Percentiles rank a stretch among this genome's conserved stretches.
Conservation (phyloP, 495 filamentous ascomycete genomes). For the Daldinia bambusicola region DNA sequence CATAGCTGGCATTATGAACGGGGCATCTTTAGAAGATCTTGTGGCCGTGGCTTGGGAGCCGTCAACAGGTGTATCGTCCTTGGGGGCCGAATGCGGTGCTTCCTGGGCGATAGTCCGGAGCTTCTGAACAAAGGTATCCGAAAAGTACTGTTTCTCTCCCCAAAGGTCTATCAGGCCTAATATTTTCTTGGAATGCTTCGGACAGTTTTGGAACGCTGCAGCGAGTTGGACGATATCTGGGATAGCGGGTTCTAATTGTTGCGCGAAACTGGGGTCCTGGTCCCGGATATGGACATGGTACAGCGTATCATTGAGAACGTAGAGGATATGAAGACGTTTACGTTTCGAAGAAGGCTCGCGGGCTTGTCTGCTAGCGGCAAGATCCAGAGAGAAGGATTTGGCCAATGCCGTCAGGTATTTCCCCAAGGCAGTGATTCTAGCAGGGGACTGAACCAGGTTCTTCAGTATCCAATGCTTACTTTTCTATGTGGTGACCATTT, state of each 20-base stretch:
- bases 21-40: slow-evolving; percentile 61
- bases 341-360: slow-evolving; percentile 69
- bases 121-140: slow-evolving; percentile 65
- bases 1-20: slow-evolving; percentile 75
- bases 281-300: slow-evolving; percentile 76
- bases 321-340: slow-evolving; percentile 80
- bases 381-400: slow-evolving; percentile 62
- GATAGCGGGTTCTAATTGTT: slow-evolving; percentile 69
- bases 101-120: slow-evolving; percentile 68
- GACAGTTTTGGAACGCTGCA: slow-evolving; percentile 68
- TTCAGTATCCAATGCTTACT: slow-evolving; percentile 87
- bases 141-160: slow-evolving; percentile 75
- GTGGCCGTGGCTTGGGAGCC: slow-evolving; percentile 24
- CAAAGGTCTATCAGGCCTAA: slow-evolving; percentile 76
- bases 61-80: slow-evolving; percentile 27
- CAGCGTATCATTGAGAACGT: slow-evolving; percentile 85
- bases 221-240: slow-evolving; percentile 69
- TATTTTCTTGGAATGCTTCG: slow-evolving; percentile 74
- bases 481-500: slow-evolving; percentile 70
- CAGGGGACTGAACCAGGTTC: slow-evolving; percentile 73
- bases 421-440: slow-evolving; percentile 71
- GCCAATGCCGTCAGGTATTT: slow-evolving; percentile 81
- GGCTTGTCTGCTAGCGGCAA: slow-evolving; percentile 44
- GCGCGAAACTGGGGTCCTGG: slow-evolving; percentile 64
- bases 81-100: slow-evolving; percentile 44